These are phyloP conservation scores for Nematodospora anomalae DNA, from an alignment of 1,139 yeast genomes.

Conservation along the genomic window DNA sequence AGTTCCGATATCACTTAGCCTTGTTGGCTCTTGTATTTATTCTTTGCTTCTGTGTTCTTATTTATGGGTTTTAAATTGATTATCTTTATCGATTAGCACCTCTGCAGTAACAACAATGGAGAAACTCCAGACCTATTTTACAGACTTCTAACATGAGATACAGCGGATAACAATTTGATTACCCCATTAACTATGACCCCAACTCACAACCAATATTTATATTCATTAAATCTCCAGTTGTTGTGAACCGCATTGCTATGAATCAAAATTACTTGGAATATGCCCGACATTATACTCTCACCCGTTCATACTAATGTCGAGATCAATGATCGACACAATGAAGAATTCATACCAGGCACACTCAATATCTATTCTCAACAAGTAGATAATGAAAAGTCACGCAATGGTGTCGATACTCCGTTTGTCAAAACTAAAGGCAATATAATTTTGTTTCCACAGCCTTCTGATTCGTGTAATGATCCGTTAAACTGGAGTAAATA, in stretches of 20 bases:
- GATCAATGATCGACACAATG: slow-evolving; percentile 17
- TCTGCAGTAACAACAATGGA: too few species aligned
- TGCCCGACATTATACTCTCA: slow-evolving; percentile 7
- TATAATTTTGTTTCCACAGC: slow-evolving; percentile 41
- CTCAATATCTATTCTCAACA: slow-evolving; percentile 45
- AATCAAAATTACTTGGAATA: too few species aligned
- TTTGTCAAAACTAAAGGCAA: slow-evolving; percentile 25
- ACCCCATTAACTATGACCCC: not conserved
- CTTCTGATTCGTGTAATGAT: slow-evolving; percentile 47
- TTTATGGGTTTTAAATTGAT: too few species aligned
- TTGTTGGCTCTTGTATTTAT: too few species aligned
- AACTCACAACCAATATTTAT: not conserved
- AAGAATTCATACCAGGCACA: slow-evolving; percentile 67
- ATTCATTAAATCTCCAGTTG: slow-evolving; percentile 1
- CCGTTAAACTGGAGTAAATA: slow-evolving; percentile 46
- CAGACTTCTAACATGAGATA: too few species aligned
- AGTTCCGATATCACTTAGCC: too few species aligned
- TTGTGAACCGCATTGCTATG: too few species aligned
- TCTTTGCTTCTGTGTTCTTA: too few species aligned
- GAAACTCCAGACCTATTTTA: too few species aligned
- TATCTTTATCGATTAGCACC: too few species aligned
- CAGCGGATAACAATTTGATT: not conserved
- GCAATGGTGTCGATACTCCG: slow-evolving; percentile 13
- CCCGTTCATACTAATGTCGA: slow-evolving; percentile 10
- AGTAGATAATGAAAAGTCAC: slow-evolving; percentile 13